These are phyloP conservation scores for Leishmania tropica DNA, from an alignment of 208 protist genomes.

Conservation along the genomic window DNA sequence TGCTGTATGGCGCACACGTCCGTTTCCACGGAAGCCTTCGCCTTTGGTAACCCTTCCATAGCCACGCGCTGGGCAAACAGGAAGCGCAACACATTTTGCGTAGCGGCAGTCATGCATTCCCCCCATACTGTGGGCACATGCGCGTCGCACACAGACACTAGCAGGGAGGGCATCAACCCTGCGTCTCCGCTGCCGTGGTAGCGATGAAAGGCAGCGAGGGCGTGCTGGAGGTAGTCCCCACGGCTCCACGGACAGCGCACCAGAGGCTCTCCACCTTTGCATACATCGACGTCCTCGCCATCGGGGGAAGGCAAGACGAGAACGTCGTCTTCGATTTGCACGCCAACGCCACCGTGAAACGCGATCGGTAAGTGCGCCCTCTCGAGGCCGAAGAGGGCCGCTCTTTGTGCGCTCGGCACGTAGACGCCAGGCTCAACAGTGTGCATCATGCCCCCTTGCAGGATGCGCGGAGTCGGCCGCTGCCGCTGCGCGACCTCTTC, in stretches of 20 bases:
- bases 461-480: constrained; percentile 4
- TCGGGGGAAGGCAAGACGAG: constrained; percentile 40
- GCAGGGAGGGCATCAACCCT: not conserved
- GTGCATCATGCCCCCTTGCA: constrained; percentile 64
- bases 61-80: constrained; percentile 49
- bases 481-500: not conserved
- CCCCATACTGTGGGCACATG: not conserved
- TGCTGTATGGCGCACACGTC: constrained; percentile 16
- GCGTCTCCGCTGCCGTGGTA: constrained; percentile 1
- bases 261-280: not conserved
- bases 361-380: constrained; percentile 13
- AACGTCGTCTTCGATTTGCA: constrained; percentile 69
- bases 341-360: constrained; percentile 37
- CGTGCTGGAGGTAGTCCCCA: constrained; percentile 31
- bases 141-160: not conserved
- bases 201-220: constrained; percentile 27
- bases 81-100: constrained; percentile 30
- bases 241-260: constrained; percentile 10
- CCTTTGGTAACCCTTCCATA: constrained; percentile 30
- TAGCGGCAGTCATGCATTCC: not conserved
- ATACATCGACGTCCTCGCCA: not conserved
- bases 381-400: constrained; percentile 15
- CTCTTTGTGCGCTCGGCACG: constrained; percentile 31
- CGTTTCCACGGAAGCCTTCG: constrained; percentile 7
- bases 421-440: constrained; percentile 74